Conservation (phyloP, 2,329 filamentous ascomycete species). For the Ceratocystis albifundus region DNA sequence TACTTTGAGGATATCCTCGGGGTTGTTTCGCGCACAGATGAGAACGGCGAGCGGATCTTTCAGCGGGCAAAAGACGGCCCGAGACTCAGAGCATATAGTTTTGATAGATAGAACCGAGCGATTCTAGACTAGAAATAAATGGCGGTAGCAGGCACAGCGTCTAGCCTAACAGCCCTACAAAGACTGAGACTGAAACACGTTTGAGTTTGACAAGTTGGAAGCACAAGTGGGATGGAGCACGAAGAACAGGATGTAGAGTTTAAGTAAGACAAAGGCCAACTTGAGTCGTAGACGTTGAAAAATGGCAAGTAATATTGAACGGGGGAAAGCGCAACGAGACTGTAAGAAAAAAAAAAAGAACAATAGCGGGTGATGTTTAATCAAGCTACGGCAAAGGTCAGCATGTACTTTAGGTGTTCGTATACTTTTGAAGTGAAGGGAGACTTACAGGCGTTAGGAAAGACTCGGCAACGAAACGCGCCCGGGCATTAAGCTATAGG, state of each 20-base stretch:
- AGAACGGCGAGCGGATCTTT: background rate
- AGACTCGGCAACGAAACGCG: slow-evolving; percentile 94
- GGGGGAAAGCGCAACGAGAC: background rate
- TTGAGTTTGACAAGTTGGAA: background rate
- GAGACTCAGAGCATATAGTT: background rate
- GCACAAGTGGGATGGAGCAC: background rate
- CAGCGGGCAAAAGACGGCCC: background rate
- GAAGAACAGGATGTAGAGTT: background rate
- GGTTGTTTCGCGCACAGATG: background rate
- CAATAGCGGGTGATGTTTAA: slow-evolving; percentile 14
- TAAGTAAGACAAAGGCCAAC: background rate
- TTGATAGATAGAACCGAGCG: background rate
- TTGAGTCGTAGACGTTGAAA: background rate
- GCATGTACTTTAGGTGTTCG: background rate
- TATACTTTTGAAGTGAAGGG: background rate
- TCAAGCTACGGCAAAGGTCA: slow-evolving; percentile 16
- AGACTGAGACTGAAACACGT: background rate
- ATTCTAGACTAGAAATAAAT: background rate
- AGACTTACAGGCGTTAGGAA: slow-evolving; percentile 78
- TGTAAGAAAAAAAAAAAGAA: background rate
- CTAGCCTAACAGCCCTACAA: background rate
- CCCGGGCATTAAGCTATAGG: slow-evolving; percentile 77
- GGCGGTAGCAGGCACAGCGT: background rate
- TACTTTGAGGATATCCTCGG: slow-evolving; percentile 21
- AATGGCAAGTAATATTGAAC: slow-evolving; percentile 10